Base-by-base conservation (phyloP, 805 yeast species). In the Ascoidea tarda region DNA sequence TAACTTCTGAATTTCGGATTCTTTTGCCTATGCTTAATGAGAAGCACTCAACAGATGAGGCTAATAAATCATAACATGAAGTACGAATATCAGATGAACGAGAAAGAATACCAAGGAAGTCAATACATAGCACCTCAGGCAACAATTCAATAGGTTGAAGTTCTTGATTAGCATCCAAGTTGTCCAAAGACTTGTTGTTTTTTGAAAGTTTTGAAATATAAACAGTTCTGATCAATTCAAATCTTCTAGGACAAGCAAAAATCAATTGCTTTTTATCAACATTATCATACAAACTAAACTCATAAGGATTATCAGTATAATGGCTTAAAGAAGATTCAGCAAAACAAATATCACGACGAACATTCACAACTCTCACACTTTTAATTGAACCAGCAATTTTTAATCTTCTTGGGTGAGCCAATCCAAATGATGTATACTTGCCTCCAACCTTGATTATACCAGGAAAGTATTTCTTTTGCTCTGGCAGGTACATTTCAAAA, bases 381-480 rank as follows among this genome's bases (percentile, higher is more conserved):
- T 62, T 71, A 73, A 57, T 60, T 56, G 54, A 71, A 49, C 59
- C 55, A 1, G 64, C 66, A 14, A 53, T 48, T 66, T 74, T 38
- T 14, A 38, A 38, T 38, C 44, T 38, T 10, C 44, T 8, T 10
- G 44, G 44, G 4, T 38, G 44, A 14, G 44, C 44, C 44, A 38
- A 38, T 14, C 44, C 44, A 14, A 10, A 38, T 10, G 44, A 38
- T 10, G 14, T 10, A 38, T 38, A 38, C 44, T 38, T 84, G 75
- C 6, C 44, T 14, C 96, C 96, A 52, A 87, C 74, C 59, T 78
- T 81, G 55, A 87, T 54, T 0, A 78, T 75, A 4, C 83, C 82
- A 1, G 87, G 83, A 16, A 75, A 68, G 57, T 77, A 79, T 44
- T 76, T 67, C n/a, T 74, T 73, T 16, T 70, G 68, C 1, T 65